phyloP scores from a whole-genome alignment of 306 rosid species.

The Luffa aegyptiaca region DNA sequence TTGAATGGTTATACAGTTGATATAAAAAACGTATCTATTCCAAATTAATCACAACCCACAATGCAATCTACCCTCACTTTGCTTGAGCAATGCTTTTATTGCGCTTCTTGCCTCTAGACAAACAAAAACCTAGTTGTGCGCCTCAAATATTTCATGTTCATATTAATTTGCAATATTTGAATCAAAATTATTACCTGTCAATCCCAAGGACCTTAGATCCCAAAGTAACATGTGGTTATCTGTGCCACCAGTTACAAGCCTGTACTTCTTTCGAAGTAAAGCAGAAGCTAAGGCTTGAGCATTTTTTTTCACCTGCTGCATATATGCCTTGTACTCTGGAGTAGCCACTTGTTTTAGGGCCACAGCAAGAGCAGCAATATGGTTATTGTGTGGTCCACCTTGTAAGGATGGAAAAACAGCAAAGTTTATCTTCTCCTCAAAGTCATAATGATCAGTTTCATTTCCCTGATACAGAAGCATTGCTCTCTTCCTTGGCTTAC shows the following conservation, averaged over 20 bases:
- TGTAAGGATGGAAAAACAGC: slow-evolving; percentile 90
- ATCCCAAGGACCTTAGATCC: slow-evolving; percentile 86
- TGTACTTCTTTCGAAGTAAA: slow-evolving; percentile 62
- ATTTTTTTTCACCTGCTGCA: slow-evolving; percentile 94
- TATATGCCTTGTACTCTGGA: slow-evolving; percentile 70
- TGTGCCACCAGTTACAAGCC: slow-evolving; percentile 86
- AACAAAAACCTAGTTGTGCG: background rate
- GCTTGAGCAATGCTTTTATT: background rate
- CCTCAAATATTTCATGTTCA: background rate
- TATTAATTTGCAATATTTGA: background rate
- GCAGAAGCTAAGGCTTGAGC: slow-evolving; percentile 86
- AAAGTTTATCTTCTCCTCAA: slow-evolving; percentile 85
- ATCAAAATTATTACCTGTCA: slow-evolving; percentile 51
- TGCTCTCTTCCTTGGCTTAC: slow-evolving; percentile 76
- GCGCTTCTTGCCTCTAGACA: background rate
- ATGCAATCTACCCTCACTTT: background rate
- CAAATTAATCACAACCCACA: background rate
- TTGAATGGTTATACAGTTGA: background rate
- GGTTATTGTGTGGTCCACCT: slow-evolving; percentile 99
- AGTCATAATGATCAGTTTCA: slow-evolving; percentile 66
- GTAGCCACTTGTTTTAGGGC: slow-evolving; percentile 88
- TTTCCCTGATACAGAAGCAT: slow-evolving; percentile 52
- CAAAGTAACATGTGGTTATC: slow-evolving; percentile 91
- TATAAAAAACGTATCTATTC: background rate
- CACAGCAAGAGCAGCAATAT: slow-evolving; percentile 93